A percentile compares a stretch with the other conserved stretches of the same genome.
Evolutionary conservation across 148 eudicot species (phyloP).

Genomic region (Silene uniflora): DNA sequence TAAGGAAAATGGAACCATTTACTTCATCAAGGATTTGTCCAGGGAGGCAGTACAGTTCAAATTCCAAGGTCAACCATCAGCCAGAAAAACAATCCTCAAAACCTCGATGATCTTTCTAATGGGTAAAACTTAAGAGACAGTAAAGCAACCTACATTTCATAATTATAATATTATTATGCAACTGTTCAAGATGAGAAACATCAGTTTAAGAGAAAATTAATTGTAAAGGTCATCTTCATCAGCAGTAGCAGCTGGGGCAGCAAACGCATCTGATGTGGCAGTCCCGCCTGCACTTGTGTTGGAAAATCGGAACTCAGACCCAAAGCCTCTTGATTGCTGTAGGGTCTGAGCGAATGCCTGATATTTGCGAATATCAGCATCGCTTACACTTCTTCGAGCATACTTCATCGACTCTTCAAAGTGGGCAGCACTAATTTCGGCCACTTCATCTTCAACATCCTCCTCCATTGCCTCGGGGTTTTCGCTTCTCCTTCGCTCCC

Average conservation of each 20-base stretch:
- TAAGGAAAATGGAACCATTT: too few relatives aligned
- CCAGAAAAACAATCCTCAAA: too few relatives aligned
- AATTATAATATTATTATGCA: not conserved
- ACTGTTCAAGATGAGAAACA: not conserved
- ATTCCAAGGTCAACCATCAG: too few relatives aligned
- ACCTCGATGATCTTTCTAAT: too few relatives aligned
- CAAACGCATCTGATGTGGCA: slow-evolving; percentile 50
- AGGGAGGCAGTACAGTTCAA: too few relatives aligned
- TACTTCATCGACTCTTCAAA: slow-evolving; percentile 89
- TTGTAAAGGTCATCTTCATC: slow-evolving; percentile 82
- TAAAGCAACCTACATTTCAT: too few relatives aligned
- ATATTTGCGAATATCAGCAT: slow-evolving; percentile 84
- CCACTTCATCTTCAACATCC: slow-evolving; percentile 72
- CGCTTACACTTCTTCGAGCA: slow-evolving; percentile 85
- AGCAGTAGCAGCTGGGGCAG: slow-evolving; percentile 60
- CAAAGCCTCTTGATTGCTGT: slow-evolving; percentile 86
- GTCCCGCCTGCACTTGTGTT: slow-evolving; percentile 38
- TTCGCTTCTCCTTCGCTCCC: slow-evolving; percentile 58
- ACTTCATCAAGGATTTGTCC: too few relatives aligned
- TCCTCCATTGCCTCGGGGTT: slow-evolving; percentile 90
- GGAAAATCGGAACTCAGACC: slow-evolving; percentile 57
- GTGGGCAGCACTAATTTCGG: slow-evolving; percentile 73
- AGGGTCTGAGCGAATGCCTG: slow-evolving; percentile 86
- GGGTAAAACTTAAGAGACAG: too few relatives aligned
- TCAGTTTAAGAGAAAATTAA: slow-evolving; percentile 12